Conservation (phyloP, 768 basidiomycete species). For the Mycena rebaudengoi region DNA sequence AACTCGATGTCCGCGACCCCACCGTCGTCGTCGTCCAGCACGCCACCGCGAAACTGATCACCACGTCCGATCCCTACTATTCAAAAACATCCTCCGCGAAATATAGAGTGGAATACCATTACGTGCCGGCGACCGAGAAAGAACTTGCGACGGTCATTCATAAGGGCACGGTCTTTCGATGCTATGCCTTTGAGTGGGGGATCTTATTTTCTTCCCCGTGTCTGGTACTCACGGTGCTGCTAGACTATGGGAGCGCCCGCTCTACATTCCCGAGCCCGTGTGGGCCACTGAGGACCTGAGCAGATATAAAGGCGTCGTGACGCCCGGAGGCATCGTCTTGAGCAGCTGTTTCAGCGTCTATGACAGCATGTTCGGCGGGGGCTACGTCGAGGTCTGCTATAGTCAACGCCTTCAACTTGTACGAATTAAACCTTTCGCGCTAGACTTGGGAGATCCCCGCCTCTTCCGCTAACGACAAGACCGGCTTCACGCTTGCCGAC, state of each 20-base stretch:
- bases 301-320: background rate
- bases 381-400: background rate
- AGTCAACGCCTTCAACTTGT: too few species aligned
- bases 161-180: background rate
- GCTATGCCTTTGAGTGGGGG: background rate
- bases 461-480: background rate
- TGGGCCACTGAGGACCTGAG: background rate
- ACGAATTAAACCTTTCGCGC: background rate
- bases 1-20: background rate
- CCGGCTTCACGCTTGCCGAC: background rate
- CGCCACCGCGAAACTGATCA: background rate
- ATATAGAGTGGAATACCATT: background rate
- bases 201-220: background rate
- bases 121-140: slow-evolving; percentile 1
- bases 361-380: background rate
- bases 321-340: background rate
- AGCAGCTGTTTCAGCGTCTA: background rate
- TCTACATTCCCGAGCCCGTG: background rate
- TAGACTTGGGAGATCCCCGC: background rate
- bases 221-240: background rate
- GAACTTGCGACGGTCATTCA: background rate
- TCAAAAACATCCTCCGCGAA: background rate
- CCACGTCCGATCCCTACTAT: background rate
- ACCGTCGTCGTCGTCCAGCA: background rate
- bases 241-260: background rate